A percentile compares a stretch with the other conserved stretches of the same genome.
These are phyloP conservation scores for Mortierella sp. DNA, from an alignment of 371 early-diverging fungal species.

Conservation along the genomic window DNA sequence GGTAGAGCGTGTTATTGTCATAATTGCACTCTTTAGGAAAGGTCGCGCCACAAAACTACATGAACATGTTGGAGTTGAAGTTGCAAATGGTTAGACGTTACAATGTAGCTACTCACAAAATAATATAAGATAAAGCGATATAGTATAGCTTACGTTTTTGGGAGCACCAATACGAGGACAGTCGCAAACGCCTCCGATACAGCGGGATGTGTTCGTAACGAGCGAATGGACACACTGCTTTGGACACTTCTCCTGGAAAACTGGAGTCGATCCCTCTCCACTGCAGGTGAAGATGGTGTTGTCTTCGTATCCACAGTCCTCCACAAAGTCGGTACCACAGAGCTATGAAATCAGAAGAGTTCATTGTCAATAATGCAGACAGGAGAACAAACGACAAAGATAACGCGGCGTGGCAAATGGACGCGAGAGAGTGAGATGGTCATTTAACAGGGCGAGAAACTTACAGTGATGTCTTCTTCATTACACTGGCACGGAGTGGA, in stretches of 20 bases:
- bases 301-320: not conserved
- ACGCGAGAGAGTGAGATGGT: not conserved
- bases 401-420: not conserved
- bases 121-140: not conserved
- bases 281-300: not conserved
- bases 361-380: not conserved
- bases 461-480: constrained; percentile 3
- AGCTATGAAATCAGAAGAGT: not conserved
- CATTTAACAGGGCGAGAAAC: not conserved
- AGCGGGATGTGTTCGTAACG: not conserved
- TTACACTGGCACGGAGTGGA: constrained; percentile 1
- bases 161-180: not conserved
- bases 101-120: not conserved
- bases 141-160: not conserved
- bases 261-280: not conserved
- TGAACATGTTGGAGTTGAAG: not conserved
- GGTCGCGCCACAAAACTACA: not conserved
- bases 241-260: not conserved
- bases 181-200: constrained; percentile 6
- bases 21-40: not conserved
- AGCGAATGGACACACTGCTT: not conserved
- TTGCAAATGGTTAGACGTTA: not conserved
- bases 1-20: not conserved
- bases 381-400: not conserved
- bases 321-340: not conserved